Percentiles rank a stretch among this genome's conserved stretches.
Evolutionary conservation across 2,329 filamentous ascomycete species (phyloP).

Genomic region (Cryphonectria radicalis): DNA sequence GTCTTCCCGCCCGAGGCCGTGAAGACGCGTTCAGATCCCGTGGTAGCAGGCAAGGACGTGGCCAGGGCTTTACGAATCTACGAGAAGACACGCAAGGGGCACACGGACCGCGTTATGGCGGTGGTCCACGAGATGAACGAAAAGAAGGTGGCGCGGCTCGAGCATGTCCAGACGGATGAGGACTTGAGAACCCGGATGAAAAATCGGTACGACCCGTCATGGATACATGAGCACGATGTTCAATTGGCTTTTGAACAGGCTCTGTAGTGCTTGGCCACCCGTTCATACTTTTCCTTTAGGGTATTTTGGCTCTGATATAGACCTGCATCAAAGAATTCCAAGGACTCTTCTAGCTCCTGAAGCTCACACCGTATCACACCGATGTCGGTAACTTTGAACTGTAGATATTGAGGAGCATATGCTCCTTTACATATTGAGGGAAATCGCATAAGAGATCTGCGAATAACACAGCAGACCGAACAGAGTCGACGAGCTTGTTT

Average conservation of each 20-base stretch:
- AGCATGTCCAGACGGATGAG: constrained; percentile 41
- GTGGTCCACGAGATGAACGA: constrained; percentile 41
- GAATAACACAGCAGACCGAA: no score
- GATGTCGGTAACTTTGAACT: no score
- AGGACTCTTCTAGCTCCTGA: no score
- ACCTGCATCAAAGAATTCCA: no score
- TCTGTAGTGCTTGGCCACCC: background rate
- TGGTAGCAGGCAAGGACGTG: constrained; percentile 32
- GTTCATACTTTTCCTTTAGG: background rate
- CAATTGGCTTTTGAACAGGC: constrained; percentile 40
- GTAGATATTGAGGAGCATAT: no score
- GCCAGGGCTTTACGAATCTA: constrained; percentile 43
- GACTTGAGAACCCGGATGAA: constrained; percentile 42
- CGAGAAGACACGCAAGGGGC: constrained; percentile 47
- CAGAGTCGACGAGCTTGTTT: no score
- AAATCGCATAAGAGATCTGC: no score
- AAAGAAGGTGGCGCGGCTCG: constrained; percentile 34
- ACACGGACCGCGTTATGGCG: constrained; percentile 42
- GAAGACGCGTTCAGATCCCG: background rate
- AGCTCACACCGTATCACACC: no score
- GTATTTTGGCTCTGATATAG: background rate
- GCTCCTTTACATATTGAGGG: no score
- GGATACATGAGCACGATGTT: constrained; percentile 54
- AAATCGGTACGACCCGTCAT: constrained; percentile 43
- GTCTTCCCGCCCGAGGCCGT: constrained; percentile 35